phyloP scores from a whole-genome alignment of 2,329 filamentous ascomycete species.

The Arthroderma uncinatum region DNA sequence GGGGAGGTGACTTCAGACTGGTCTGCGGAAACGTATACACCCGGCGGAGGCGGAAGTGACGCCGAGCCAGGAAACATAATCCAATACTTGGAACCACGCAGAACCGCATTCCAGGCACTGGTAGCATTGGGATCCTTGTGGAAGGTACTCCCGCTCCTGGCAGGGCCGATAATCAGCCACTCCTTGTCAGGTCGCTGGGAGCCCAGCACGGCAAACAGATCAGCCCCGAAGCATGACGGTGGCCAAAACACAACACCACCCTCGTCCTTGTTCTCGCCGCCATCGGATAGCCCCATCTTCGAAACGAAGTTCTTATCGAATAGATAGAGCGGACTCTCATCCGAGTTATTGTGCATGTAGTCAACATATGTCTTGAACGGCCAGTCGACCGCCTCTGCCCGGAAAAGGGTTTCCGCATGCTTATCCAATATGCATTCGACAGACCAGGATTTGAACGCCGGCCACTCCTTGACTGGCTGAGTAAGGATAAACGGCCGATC shows the following conservation, averaged over 20 bases:
- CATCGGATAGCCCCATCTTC: constrained; percentile 59
- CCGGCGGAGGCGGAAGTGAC: constrained; percentile 58
- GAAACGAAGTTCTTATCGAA: constrained; percentile 80
- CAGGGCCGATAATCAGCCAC: constrained; percentile 86
- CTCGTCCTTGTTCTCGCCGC: constrained; percentile 19
- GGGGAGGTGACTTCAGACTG: constrained; percentile 89
- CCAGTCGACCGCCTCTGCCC: constrained; percentile 92
- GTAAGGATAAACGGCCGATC: constrained; percentile 79
- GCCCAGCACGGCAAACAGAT: constrained; percentile 71
- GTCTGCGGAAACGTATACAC: constrained; percentile 80
- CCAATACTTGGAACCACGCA: constrained; percentile 91
- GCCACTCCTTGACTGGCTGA: constrained; percentile 69
- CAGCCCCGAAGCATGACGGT: constrained; percentile 73
- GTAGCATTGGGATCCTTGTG: constrained; percentile 69
- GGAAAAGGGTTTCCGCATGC: constrained; percentile 60
- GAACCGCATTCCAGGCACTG: constrained; percentile 84
- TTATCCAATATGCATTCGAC: constrained; percentile 53
- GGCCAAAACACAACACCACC: constrained; percentile 55
- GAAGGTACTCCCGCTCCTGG: constrained; percentile 81
- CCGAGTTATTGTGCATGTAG: constrained; percentile 68
- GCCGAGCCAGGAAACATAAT: constrained; percentile 75
- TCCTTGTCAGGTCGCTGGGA: constrained; percentile 71
- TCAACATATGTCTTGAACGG: constrained; percentile 64
- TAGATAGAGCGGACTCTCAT: constrained; percentile 85
- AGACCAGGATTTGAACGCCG: constrained; percentile 63